Evolutionary conservation across 441 rosid genomes (phyloP).

Genomic region (Adansonia grandidieri): DNA sequence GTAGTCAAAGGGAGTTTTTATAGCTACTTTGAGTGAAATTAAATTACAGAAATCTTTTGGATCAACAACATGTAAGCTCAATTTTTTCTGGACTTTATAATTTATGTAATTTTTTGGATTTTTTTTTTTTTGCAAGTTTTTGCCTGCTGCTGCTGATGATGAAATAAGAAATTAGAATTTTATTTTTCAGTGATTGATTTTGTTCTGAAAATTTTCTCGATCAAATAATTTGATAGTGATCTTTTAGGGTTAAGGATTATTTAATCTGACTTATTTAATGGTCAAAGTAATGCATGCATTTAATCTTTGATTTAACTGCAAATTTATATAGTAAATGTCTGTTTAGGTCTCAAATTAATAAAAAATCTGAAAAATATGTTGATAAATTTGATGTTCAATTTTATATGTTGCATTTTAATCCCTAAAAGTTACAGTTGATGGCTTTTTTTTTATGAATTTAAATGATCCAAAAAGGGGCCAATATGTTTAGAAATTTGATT

Average conservation of each 20-base stretch:
- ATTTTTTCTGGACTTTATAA: neutral
- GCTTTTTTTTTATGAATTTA: neutral
- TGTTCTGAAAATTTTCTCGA: conserved; percentile 22
- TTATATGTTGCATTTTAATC: neutral
- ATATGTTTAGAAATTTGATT: neutral
- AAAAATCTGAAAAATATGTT: neutral
- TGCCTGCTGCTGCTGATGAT: neutral
- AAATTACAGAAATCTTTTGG: conserved; percentile 48
- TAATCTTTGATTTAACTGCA: conserved; percentile 19
- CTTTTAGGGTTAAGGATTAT: conserved; percentile 8
- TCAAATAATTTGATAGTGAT: conserved; percentile 6
- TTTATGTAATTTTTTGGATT: neutral
- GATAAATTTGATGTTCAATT: neutral
- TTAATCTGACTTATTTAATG: neutral
- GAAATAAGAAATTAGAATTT: neutral
- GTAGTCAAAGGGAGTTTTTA: conserved; percentile 41
- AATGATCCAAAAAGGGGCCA: neutral
- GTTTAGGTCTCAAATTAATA: neutral
- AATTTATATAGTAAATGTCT: neutral
- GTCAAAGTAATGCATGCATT: conserved; percentile 23
- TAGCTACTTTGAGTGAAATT: conserved; percentile 48
- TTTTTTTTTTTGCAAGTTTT: neutral
- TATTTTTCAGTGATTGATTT: neutral
- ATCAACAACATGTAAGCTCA: conserved; percentile 50
- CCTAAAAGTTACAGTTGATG: neutral